Evolutionary conservation across 2,329 filamentous ascomycete species (phyloP).

Genomic region (Coleophoma cylindrospora): DNA sequence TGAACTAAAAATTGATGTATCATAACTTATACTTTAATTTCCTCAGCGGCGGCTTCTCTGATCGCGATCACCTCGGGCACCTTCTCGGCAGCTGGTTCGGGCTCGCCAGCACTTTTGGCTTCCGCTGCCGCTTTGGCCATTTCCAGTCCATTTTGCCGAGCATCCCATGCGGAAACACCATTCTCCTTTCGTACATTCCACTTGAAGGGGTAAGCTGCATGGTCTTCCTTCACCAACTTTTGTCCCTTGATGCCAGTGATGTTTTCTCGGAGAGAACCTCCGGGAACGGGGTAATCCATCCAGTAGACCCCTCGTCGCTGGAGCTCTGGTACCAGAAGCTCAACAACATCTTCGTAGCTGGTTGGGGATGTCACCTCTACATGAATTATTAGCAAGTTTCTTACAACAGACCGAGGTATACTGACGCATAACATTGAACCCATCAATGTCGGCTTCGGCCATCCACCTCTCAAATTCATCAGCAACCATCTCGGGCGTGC

Average conservation of each 20-base stretch:
- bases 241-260: constrained; percentile 46
- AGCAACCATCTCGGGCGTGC: constrained; percentile 51
- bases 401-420: background rate
- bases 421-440: constrained; percentile 62
- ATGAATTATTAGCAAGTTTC: constrained; percentile 18
- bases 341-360: constrained; percentile 62
- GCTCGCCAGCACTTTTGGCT: no score
- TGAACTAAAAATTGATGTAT: no score
- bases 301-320: constrained; percentile 48
- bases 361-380: constrained; percentile 61
- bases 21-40: no score
- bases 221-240: constrained; percentile 41
- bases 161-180: background rate
- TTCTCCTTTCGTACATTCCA: background rate
- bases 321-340: constrained; percentile 60
- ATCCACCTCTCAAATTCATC: constrained; percentile 66
- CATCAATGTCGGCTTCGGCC: constrained; percentile 63
- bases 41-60: no score
- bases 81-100: no score
- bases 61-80: no score
- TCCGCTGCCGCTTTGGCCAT: background rate
- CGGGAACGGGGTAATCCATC: constrained; percentile 43
- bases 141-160: background rate
- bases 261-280: constrained; percentile 56
- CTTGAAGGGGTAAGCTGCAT: constrained; percentile 28